Base-by-base conservation (phyloP, 2,329 filamentous ascomycete genomes). In the Fusarium equiseti region DNA sequence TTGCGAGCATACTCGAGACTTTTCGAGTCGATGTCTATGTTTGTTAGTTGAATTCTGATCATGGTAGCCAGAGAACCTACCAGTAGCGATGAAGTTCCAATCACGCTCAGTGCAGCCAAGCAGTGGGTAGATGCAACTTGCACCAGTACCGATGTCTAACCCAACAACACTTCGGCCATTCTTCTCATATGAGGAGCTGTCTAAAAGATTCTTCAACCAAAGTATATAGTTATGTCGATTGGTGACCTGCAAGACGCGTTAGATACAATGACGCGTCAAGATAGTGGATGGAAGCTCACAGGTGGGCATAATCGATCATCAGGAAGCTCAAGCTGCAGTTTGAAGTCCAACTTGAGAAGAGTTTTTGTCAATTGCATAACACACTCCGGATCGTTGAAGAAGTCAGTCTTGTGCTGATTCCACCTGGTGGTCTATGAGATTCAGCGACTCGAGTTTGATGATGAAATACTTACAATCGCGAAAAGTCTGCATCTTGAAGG, bases 91-190 rank as follows among this genome's bases (percentile, higher is more conserved):
- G 70, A 95, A 94, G 3, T 81, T 85, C 95, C 95, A 98, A 6
- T 87, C 85, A 1, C 92, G 86, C 63, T 91, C 88, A 1, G 84
- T 80, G 73, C 92, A 93, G 22, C 90, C 93, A 2, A 99, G 85
- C 3, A 98, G 86, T 4, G 95, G 92, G 77, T 98, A 99, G 73
- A 99, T 97, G 74, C 91, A 91, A 73, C 93, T 97, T 18, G 95
- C 93, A 3, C 96, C 96, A 2, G 94, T 97, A 43, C 96, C 96
- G 67, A 98, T 91, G 72, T 97, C 95, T 4, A 97, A 81, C 0
- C 95, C 95, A 1, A 86, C 78, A 4, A 94, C 83, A 44, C 85
- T 81, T n/a, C 87, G 82, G 1, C 77, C 77, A 4, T 78, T 76
- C 5, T 78, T 75, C 4, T 86, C 81, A 71, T 89, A 91, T 0